Percentiles rank a stretch among this genome's conserved stretches.
Conservation (phyloP, 2,329 filamentous ascomycete species). For the Lecanicillium sp. region DNA sequence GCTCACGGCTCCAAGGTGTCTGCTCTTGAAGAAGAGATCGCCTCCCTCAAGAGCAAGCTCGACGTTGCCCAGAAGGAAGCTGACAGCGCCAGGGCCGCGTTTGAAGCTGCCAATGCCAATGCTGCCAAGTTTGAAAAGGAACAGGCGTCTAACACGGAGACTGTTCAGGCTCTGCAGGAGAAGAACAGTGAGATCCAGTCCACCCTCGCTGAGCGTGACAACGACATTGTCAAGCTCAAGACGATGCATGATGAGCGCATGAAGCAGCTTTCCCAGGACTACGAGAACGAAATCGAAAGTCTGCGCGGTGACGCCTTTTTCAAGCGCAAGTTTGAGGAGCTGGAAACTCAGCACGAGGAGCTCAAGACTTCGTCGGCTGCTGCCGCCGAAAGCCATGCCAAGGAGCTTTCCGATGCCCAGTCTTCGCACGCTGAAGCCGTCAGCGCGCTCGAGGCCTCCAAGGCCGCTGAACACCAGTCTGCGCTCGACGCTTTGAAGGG, state of each 20-base stretch:
- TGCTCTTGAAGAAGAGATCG: slow-evolving; percentile 43
- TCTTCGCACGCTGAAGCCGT: slow-evolving; percentile 35
- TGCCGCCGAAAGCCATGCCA: slow-evolving; percentile 28
- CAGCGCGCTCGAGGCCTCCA: slow-evolving; percentile 35
- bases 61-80: slow-evolving; percentile 38
- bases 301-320: slow-evolving; percentile 55
- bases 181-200: slow-evolving; percentile 39
- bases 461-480: slow-evolving; percentile 44
- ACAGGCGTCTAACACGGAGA: slow-evolving; percentile 35
- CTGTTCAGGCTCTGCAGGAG: slow-evolving; percentile 39
- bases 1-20: slow-evolving; percentile 36
- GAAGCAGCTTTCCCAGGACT: slow-evolving; percentile 50
- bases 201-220: slow-evolving; percentile 39
- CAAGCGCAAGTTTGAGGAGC: slow-evolving; percentile 54
- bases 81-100: slow-evolving; percentile 31
- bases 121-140: slow-evolving; percentile 26
- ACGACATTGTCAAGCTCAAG: slow-evolving; percentile 41
- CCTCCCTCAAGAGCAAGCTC: slow-evolving; percentile 39
- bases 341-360: slow-evolving; percentile 49
- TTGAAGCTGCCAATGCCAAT: slow-evolving; percentile 34
- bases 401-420: slow-evolving; percentile 33
- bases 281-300: slow-evolving; percentile 57
- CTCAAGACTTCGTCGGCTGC: slow-evolving; percentile 29
- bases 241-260: slow-evolving; percentile 50
- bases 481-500: slow-evolving; percentile 46